phyloP scores from a whole-genome alignment of 768 basidiomycete species.

The Termitomyces sp. region DNA sequence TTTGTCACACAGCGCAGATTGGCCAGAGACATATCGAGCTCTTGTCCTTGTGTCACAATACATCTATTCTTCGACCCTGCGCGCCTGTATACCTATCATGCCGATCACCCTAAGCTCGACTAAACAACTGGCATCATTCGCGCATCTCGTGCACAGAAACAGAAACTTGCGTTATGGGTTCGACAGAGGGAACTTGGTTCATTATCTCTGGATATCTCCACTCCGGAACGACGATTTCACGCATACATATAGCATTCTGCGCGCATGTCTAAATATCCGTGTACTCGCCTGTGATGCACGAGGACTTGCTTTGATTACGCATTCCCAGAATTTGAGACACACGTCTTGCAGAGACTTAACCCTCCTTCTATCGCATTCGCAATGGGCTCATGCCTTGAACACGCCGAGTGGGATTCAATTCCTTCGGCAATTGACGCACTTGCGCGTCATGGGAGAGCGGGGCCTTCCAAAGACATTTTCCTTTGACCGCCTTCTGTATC shows the following conservation, averaged over 20 bases:
- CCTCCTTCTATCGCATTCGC: conserved; percentile 19
- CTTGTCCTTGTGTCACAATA: conserved; percentile 26
- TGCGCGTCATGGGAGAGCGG: conserved; percentile 26
- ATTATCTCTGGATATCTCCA: conserved; percentile 28
- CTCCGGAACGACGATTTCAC: conserved; percentile 17
- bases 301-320: conserved; percentile 18
- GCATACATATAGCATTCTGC: conserved; percentile 17
- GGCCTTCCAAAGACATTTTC: conserved; percentile 17
- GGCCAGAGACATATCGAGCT: conserved; percentile 21
- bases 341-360: conserved; percentile 24
- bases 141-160: conserved; percentile 7
- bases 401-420: conserved; percentile 20
- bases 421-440: conserved; percentile 24
- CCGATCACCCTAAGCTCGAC: conserved; percentile 25
- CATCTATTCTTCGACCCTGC: conserved; percentile 22
- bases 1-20: conserved; percentile 23
- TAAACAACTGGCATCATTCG: conserved; percentile 25
- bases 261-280: conserved; percentile 23
- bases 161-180: conserved; percentile 10
- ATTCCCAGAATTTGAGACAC: conserved; percentile 18
- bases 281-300: conserved; percentile 25
- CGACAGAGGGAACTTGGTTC: conserved; percentile 14
- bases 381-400: conserved; percentile 18
- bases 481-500: conserved; percentile 21
- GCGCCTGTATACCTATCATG: conserved; percentile 27